Evolutionary conservation across 1,284 basidiomycete species (phyloP), one percentile per base, ranked within the genome.

Genomic region (Rhizoctonia solani): DNA sequence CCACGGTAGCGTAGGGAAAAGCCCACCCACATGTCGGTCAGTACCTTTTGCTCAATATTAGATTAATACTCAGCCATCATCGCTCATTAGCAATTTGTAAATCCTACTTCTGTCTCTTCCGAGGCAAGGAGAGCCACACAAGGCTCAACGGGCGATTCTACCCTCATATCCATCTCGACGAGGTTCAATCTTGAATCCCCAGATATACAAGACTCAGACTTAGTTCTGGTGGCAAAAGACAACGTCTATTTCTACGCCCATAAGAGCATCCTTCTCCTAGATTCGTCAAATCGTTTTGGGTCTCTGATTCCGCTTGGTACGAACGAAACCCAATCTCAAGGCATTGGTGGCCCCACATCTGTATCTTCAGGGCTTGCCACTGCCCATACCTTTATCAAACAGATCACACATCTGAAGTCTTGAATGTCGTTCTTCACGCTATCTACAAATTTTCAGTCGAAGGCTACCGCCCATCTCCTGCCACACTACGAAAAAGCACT

Each of bases 171-270:
- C 14, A 49, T 70, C 9, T 69, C 67, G 14, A 71, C 71, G 1
- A 52, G 67, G 5, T 71, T 71, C 53, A 68, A 69, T 50, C 67
- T 68, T 9, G 66, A 44, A 21, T 63, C 70, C 11, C 13, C 19
- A 21, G 63, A 66, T 32, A 55, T 66, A 6, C 42, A 34, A 27
- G 63, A 54, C 19, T 53, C 69, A 37, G 69, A 71, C 27, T 3
- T 71, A 11, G 65, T 71, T n/a, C 59, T 71, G 2, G 37, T 65
- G 11, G 29, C 69, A 23, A 44, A 14, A 25, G 71, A 71, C 19
- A 42, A 47, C 3, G 65, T 71, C 5, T 69, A 61, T 49, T 71
- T 71, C 54, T 71, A 71, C 39, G 63, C 59, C 6, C 71, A 71
- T 44, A 39, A 29, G 14, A 23, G 32, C n/a, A 39, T 54, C 23